Evolutionary conservation across 1,284 basidiomycete genomes (phyloP).

Genomic region (Fistulina hepatica): DNA sequence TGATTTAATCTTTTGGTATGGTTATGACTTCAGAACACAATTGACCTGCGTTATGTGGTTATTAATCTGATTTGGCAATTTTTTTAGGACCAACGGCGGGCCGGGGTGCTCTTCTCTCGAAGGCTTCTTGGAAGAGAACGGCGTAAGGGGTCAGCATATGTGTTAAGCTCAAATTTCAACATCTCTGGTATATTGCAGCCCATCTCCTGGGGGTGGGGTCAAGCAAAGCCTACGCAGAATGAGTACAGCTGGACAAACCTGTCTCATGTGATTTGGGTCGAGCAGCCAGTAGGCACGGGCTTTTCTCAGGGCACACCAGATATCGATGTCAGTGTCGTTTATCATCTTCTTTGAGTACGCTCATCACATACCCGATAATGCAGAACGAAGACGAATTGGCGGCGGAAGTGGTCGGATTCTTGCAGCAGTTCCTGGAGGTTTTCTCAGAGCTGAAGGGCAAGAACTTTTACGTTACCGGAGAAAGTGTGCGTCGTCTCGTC

Average conservation of each 20-base stretch:
- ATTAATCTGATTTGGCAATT: neutral
- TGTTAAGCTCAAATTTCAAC: constrained; percentile 13
- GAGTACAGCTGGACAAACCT: constrained; percentile 64
- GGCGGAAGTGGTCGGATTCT: constrained; percentile 43
- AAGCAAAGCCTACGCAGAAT: constrained; percentile 22
- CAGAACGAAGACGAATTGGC: constrained; percentile 54
- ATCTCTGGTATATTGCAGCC: constrained; percentile 23
- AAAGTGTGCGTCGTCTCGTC: constrained; percentile 41
- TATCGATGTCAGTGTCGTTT: too few species aligned
- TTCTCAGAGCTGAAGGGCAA: constrained; percentile 56
- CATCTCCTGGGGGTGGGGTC: constrained; percentile 33
- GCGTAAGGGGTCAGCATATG: constrained; percentile 30
- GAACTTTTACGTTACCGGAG: constrained; percentile 50
- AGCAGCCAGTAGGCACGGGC: constrained; percentile 73
- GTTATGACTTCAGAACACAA: neutral
- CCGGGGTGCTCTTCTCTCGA: constrained; percentile 63
- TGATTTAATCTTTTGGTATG: neutral
- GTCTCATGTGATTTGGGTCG: constrained; percentile 61
- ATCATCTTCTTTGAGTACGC: too few species aligned
- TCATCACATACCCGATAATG: too few species aligned
- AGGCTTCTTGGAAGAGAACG: constrained; percentile 70
- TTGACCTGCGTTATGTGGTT: too few species aligned
- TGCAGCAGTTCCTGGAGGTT: constrained; percentile 56
- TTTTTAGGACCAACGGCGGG: constrained; percentile 25
- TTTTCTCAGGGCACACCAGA: constrained; percentile 61